A percentile compares a stretch with the other conserved stretches of the same genome.
Evolutionary conservation across 176 grass and related monocot genomes (phyloP).

Genomic region (Aechmea fasciata): DNA sequence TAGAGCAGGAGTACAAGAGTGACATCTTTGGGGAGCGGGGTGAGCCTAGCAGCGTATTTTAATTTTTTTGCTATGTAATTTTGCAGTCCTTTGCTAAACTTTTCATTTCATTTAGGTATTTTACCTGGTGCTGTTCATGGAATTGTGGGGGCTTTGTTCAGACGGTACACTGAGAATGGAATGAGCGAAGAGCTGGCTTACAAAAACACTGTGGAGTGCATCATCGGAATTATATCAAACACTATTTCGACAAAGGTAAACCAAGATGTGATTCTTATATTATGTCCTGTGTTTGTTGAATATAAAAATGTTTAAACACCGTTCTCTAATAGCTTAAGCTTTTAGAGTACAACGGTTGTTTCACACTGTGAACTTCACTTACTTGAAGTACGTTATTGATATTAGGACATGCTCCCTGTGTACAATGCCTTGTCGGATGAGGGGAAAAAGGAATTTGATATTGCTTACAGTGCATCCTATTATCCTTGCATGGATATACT

Average conservation of each 20-base stretch:
- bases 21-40: constrained; percentile 83
- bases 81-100: constrained; percentile 5
- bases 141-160: constrained; percentile 65
- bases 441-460: constrained; percentile 60
- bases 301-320: too few relatives aligned
- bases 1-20: constrained; percentile 70
- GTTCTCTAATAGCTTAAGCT: too few relatives aligned
- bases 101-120: constrained; percentile 36
- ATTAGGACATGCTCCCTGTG: constrained; percentile 59
- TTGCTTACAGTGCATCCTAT: constrained; percentile 58
- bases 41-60: constrained; percentile 4
- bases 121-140: constrained; percentile 59
- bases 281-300: too few relatives aligned
- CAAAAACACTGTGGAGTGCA: constrained; percentile 71
- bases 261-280: not conserved
- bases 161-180: constrained; percentile 71
- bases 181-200: constrained; percentile 59
- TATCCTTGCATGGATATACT: constrained; percentile 76
- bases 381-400: not conserved
- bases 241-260: constrained; percentile 68
- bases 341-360: too few relatives aligned
- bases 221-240: constrained; percentile 66
- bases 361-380: too few relatives aligned
- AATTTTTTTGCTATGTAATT: not conserved
- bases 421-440: constrained; percentile 53